A percentile compares a stretch with the other conserved stretches of the same genome.
These are phyloP conservation scores for Nakaseomyces sp. DNA, from an alignment of 1,139 yeast species.

Conservation along the genomic window DNA sequence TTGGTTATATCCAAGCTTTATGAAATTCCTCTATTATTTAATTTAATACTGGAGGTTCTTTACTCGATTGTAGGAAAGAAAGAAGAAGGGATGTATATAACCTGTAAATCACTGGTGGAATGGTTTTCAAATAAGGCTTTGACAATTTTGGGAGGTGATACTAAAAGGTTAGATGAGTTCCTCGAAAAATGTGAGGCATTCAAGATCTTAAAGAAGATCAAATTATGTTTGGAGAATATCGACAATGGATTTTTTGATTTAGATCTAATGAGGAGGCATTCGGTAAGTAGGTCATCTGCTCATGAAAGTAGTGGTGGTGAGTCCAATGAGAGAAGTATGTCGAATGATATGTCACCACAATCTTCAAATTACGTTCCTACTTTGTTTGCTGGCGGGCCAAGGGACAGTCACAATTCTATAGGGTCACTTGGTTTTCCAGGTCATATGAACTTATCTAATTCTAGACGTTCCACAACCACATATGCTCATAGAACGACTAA, in stretches of 20 bases:
- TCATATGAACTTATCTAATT: slow-evolving; percentile 7
- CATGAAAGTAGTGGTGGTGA: slow-evolving; percentile 17
- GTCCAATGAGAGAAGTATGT: slow-evolving; percentile 5
- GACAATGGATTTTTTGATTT: slow-evolving; percentile 60
- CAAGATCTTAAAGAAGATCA: slow-evolving; percentile 18
- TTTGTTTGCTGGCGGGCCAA: slow-evolving; percentile 23
- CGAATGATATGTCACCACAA: slow-evolving; percentile 10
- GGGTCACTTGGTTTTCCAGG: slow-evolving; percentile 17
- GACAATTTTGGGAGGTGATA: slow-evolving; percentile 19
- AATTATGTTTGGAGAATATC: slow-evolving; percentile 34
- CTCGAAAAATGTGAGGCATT: slow-evolving; percentile 25
- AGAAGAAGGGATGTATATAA: slow-evolving; percentile 44
- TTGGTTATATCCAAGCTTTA: slow-evolving; percentile 54
- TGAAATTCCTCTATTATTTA: slow-evolving; percentile 59
- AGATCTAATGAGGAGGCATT: slow-evolving; percentile 42
- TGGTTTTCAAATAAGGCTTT: slow-evolving; percentile 18
- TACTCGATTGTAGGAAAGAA: slow-evolving; percentile 61
- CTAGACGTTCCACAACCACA: slow-evolving; percentile 9
- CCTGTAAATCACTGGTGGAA: slow-evolving; percentile 24
- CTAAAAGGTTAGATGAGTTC: slow-evolving; percentile 34
- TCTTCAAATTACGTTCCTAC: slow-evolving; percentile 13
- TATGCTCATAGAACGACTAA: slow-evolving; percentile 15
- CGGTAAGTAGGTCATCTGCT: slow-evolving; percentile 24
- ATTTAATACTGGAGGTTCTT: slow-evolving; percentile 56
- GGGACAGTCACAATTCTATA: slow-evolving; percentile 23